Conservation (phyloP, 257 asterid genomes). For the Parsonsia alboflavescens region DNA sequence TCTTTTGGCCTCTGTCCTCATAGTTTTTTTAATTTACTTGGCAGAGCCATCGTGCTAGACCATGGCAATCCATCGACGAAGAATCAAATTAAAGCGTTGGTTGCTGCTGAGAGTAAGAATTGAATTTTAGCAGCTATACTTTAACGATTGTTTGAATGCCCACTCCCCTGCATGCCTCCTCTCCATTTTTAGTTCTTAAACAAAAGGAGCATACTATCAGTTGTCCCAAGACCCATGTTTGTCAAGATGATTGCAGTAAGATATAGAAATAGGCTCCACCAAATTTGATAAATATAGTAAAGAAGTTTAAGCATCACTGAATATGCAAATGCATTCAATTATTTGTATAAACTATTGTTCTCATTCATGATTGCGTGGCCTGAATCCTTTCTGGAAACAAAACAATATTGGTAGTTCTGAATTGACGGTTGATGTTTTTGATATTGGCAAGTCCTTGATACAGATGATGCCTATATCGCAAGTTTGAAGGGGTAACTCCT, state of each 20-base stretch:
- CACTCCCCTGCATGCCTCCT: too few species aligned
- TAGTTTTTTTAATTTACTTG: slow-evolving; percentile 25
- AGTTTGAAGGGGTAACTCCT: not conserved
- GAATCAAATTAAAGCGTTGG: slow-evolving; percentile 65
- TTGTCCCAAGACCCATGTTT: not conserved
- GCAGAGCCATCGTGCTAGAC: slow-evolving; percentile 90
- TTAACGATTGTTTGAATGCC: not conserved
- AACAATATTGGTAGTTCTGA: not conserved
- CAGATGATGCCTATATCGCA: not conserved
- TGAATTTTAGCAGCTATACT: not conserved
- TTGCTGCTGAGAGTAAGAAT: slow-evolving; percentile 75
- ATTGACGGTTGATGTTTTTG: not conserved
- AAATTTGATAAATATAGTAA: not conserved
- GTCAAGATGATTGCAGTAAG: not conserved
- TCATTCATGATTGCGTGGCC: not conserved
- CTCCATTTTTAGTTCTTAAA: not conserved
- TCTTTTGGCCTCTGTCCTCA: not conserved
- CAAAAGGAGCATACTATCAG: not conserved
- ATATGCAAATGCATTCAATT: not conserved
- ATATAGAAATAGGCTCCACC: not conserved
- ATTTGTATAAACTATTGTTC: not conserved
- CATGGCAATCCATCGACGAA: slow-evolving; percentile 70
- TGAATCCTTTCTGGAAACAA: not conserved
- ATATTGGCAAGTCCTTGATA: not conserved
- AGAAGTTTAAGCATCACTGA: not conserved